Conservation (phyloP, 441 rosid genomes). For the Omphalea diandra region DNA sequence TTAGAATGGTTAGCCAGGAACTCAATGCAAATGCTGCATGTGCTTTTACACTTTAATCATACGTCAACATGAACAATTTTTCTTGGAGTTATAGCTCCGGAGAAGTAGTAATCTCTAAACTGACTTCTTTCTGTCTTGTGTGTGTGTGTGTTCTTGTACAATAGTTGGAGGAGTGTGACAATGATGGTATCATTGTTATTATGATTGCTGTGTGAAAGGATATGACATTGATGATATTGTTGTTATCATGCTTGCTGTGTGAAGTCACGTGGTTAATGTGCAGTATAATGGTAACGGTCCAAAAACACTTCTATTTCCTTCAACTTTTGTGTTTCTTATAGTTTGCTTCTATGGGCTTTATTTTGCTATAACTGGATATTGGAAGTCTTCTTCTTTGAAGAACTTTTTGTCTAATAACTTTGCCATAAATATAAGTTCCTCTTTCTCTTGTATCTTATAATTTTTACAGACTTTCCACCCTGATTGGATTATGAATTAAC, state of each 20-base stretch:
- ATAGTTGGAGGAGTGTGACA: neutral
- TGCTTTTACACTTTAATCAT: neutral
- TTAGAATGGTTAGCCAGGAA: neutral
- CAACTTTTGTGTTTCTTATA: neutral
- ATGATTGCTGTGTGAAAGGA: neutral
- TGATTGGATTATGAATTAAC: conserved; percentile 28
- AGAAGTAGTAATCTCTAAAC: neutral
- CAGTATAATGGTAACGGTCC: conserved; percentile 1
- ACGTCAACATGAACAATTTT: neutral
- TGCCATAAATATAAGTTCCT: conserved; percentile 15
- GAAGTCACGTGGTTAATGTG: neutral
- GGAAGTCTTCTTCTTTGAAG: neutral
- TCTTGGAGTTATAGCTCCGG: neutral
- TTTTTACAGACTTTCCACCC: conserved; percentile 29
- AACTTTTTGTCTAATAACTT: neutral
- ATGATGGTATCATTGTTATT: conserved; percentile 1
- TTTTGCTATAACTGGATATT: neutral
- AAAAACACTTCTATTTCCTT: conserved; percentile 1
- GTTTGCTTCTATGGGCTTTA: neutral
- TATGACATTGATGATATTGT: neutral
- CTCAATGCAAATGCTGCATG: neutral
- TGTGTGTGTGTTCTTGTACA: neutral
- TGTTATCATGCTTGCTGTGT: conserved; percentile 1
- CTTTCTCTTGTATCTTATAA: conserved; percentile 19
- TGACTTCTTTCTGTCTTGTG: neutral